Base-by-base conservation (phyloP, 2,329 filamentous ascomycete species). In the Aureobasidium sp. region DNA sequence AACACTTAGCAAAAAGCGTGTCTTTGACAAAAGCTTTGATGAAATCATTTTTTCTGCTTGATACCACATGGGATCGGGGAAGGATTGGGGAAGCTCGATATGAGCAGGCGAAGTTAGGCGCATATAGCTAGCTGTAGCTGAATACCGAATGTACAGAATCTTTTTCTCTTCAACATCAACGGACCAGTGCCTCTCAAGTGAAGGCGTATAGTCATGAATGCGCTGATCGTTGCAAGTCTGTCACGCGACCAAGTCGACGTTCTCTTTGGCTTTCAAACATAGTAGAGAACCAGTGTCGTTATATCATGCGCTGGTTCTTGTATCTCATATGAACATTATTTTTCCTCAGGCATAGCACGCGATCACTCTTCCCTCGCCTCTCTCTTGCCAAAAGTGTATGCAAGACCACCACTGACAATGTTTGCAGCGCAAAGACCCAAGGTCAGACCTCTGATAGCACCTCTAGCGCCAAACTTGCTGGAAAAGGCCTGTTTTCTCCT, bases 401-500 rank as follows among this genome's bases (percentile, higher is more conserved):
- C 79, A 64, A 79, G 66, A 3, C 82, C 81, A 52, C 82, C 77
- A 12, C 78, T 77, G 9, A 78, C 73, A 12, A 82, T 68, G 69
- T 84, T 84, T 27, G 74, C 74, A 20, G 73, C 76, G 65, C 81
- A 82, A 15, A 83, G 66, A 34, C 73, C 79, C 67, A 84, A 69
- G 6, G 82, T 81, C 5, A 74, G 75, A 5, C 82, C 82, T 67
- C 82, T 74, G n/a, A 81, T 75, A 36, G 79, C 67, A 0, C 82
- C 82, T 65, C 81, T 75, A 5, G 76, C 76, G 1, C 77, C 77
- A 67, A 83, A 79, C 65, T 79, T 81, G 59, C 74, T 75, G 55
- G 72, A 73, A 39, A 83, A 67, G 27, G 68, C 74, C 68, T 79
- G 76, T 64, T 79, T 83, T 67, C 86, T 77, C 65, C 86, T 77